phyloP scores from a whole-genome alignment of 192 early-diverging fungal genomes.

The Coemansia sp. region DNA sequence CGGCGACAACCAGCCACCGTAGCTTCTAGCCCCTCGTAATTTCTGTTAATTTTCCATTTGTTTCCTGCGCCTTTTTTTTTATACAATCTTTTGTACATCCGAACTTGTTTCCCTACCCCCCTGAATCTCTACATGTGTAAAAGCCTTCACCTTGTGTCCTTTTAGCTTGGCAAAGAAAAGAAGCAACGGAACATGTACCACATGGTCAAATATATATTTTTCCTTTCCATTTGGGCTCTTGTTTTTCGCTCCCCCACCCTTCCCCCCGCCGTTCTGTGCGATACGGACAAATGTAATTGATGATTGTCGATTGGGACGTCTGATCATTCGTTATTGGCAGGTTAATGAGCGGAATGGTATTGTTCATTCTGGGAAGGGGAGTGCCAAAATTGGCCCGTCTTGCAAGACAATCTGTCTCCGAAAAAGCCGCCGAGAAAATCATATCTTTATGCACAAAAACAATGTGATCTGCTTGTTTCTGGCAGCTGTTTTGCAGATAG shows the following conservation, averaged over 20 bases:
- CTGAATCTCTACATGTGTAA: no score
- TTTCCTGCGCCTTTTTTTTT: background rate
- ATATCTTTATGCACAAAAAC: background rate
- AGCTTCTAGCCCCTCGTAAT: background rate
- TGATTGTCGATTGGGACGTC: no score
- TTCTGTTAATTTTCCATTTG: background rate
- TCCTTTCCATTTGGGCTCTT: no score
- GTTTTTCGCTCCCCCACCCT: no score
- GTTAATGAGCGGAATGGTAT: background rate
- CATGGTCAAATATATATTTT: no score
- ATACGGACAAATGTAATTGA: no score
- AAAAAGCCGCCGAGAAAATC: background rate
- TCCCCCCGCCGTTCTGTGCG: no score
- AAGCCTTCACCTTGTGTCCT: no score
- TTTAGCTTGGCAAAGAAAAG: no score
- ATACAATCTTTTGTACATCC: background rate
- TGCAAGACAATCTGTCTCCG: background rate
- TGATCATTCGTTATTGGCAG: background rate
- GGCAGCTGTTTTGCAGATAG: no score
- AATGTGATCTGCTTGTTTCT: background rate
- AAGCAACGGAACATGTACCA: no score
- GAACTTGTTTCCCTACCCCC: background rate
- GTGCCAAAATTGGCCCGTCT: background rate
- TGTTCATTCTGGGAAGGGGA: background rate
- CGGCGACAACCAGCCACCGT: background rate